Base-by-base conservation (phyloP, 179 eudicot species). In the Heliamphora pulchella region DNA sequence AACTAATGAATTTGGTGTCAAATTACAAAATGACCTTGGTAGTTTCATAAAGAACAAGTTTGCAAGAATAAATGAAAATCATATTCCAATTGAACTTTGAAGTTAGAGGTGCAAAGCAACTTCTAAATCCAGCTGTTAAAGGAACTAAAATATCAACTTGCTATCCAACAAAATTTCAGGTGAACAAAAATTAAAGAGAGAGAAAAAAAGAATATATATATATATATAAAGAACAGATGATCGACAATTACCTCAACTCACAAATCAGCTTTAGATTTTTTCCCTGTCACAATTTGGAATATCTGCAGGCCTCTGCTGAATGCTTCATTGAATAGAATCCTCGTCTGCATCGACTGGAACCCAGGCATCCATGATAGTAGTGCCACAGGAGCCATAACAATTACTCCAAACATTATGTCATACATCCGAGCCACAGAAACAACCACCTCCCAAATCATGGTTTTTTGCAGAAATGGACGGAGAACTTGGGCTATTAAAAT, bases 291-390 rank as follows among this genome's bases (percentile, higher is more conserved):
- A 83, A 96, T 90, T 51, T 89, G 93, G 57, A 97, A 96, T 61
- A 96, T 96, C 63, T 92, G 96, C 39, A 94, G 96, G 22, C 98
- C 99, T 79, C 99, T 82, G 79, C 98, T 94, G 83, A 96, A 96
- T 62, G 93, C 99, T 65, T 96, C 96, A 68, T 96, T 96, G 82
- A 94, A 96, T 57, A 96, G 87, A 74, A 94, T 96, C 87, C 99
- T 88, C 71, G 97, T 96, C 82, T 94, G 99, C 98, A 96, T 96
- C 1, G 97, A 75, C 83, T 96, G 98, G 79, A 96, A 96, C 41
- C 99, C 97, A 75, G 99, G 99, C 91, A 91, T 91, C 99, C 99
- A 96, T 8, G 98, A 91, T 39, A 96, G 82, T n/a, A 91, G 71
- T n/a, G 97, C 99, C 68, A 96, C 82, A 0, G 99, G 99, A 70